Percentiles rank a stretch among this genome's conserved stretches.
Evolutionary conservation across 768 basidiomycete species (phyloP).

Genomic region (Mycena metata): DNA sequence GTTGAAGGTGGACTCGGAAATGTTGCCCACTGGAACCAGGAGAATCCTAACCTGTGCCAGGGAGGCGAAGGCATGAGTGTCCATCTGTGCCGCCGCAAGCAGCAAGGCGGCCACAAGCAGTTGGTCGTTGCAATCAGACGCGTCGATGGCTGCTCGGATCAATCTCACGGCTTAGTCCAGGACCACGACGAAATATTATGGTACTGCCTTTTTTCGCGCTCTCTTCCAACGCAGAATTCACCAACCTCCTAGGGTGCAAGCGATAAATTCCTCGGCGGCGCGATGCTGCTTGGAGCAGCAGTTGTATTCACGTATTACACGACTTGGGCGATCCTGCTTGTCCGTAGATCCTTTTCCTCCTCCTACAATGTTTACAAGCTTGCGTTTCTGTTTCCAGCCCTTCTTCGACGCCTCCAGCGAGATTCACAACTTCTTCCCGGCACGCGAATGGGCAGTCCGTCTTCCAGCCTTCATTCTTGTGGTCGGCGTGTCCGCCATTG

Average conservation of each 20-base stretch:
- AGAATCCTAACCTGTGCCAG: conserved; percentile 90
- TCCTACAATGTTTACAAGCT: conserved; percentile 26
- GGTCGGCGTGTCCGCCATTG: conserved; percentile 84
- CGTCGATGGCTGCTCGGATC: conserved; percentile 13
- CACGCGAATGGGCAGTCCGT: conserved; percentile 93
- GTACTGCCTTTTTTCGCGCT: conserved; percentile 26
- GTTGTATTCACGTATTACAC: conserved; percentile 92
- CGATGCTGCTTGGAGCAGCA: conserved; percentile 84
- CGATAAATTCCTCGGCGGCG: conserved; percentile 84
- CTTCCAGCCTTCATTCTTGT: conserved; percentile 88
- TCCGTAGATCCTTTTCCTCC: conserved; percentile 52
- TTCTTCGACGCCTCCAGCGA: conserved; percentile 84
- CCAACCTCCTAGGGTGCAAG: conserved; percentile 72
- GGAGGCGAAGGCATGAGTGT: conserved; percentile 79
- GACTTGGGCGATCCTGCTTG: conserved; percentile 89
- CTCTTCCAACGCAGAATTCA: conserved; percentile 7
- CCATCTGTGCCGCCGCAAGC: conserved; percentile 60
- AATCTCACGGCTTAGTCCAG: conserved; percentile 19
- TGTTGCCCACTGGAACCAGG: conserved; percentile 86
- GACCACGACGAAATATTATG: conserved; percentile 38
- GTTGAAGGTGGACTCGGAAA: conserved; percentile 78
- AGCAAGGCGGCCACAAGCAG: neutral
- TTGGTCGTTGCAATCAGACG: conserved; percentile 20
- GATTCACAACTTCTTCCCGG: conserved; percentile 84
- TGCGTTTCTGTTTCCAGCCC: conserved; percentile 61